Percentiles rank a stretch among this genome's conserved stretches.
Evolutionary conservation across 1,284 basidiomycete genomes (phyloP).

Genomic region (Apiotrichum mycotoxinovorans): DNA sequence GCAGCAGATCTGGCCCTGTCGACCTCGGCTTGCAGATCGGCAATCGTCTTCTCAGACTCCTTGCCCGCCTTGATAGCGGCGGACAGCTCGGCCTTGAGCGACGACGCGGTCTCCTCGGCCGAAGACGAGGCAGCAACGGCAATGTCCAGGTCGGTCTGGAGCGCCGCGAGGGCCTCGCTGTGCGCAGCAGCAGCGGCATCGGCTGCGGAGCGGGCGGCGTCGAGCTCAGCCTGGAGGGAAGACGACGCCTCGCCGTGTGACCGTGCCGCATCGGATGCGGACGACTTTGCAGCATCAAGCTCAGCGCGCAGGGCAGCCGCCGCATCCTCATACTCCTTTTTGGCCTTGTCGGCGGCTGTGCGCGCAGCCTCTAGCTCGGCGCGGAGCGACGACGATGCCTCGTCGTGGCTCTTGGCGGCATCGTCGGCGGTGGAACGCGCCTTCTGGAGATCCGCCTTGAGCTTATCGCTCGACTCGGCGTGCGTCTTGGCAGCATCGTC

Average conservation of each 20-base stretch:
- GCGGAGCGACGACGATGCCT: neutral
- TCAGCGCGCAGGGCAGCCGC: neutral
- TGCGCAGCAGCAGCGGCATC: neutral
- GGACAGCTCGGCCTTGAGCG: conserved; percentile 8
- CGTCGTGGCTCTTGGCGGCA: neutral
- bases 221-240: conserved; percentile 2
- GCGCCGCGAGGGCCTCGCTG: neutral
- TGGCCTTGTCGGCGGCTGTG: neutral
- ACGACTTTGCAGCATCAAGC: conserved; percentile 3
- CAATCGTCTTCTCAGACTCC: conserved; percentile 5
- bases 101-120: conserved; percentile 2
- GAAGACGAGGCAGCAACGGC: conserved; percentile 2
- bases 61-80: neutral
- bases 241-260: conserved; percentile 7
- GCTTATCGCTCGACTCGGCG: neutral
- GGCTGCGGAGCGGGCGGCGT: neutral
- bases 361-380: conserved; percentile 5
- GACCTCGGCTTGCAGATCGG: neutral
- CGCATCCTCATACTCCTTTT: conserved; percentile 2
- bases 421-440: neutral
- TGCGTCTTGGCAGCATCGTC: neutral
- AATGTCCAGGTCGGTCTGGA: conserved; percentile 9
- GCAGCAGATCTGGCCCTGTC: neutral
- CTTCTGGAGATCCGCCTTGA: neutral
- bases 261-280: neutral